Evolutionary conservation across 2,329 filamentous ascomycete species (phyloP), one percentile per base, ranked within the genome.

Genomic region (Sphaerulina musiva): DNA sequence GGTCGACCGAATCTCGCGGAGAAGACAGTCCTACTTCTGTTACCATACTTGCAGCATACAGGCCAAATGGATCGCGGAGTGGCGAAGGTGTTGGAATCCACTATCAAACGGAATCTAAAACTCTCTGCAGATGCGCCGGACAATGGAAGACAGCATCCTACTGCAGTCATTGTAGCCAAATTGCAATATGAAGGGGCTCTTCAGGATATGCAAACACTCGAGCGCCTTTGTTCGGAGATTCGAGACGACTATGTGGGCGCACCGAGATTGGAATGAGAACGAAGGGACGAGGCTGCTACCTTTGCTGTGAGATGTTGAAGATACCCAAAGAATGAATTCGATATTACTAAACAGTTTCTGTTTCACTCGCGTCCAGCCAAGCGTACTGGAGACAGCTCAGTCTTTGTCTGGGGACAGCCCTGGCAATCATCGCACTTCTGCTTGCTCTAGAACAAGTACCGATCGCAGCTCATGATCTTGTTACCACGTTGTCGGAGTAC

Each of bases 21-120:
- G 62, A 73, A 74, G 54, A 70, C 78, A 47, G 69, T 80, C 54
- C 66, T 70, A 36, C 76, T 77, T 69, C 69, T 84, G 29, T 64
- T 78, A 46, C 72, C 75, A 7, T 66, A 79, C 50, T 59, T 73
- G 31, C 69, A 71, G 46, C 67, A 68, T 17, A 69, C 75, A 52
- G 73, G 74, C 29, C 54, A 63, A 12, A 60, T 80, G 46, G 81
- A 84, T 62, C 72, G 75, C 44, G 76, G 75, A 31, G 66, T 85
- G 51, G 72, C 72, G 48, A 78, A 73, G 59, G 80, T 80, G n/a
- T 66, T 82, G 6, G 64, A 65, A 14, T 69, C 70, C 8, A 73
- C 69, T 31, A 54, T 76, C 14, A 70, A 71, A 31, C 60, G 59
- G 6, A 63, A 67, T 41, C 40, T 65, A 32, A 57, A 58, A 3